These are phyloP conservation scores for Boletus speciosus DNA, from an alignment of 768 basidiomycete genomes.

Conservation along the genomic window DNA sequence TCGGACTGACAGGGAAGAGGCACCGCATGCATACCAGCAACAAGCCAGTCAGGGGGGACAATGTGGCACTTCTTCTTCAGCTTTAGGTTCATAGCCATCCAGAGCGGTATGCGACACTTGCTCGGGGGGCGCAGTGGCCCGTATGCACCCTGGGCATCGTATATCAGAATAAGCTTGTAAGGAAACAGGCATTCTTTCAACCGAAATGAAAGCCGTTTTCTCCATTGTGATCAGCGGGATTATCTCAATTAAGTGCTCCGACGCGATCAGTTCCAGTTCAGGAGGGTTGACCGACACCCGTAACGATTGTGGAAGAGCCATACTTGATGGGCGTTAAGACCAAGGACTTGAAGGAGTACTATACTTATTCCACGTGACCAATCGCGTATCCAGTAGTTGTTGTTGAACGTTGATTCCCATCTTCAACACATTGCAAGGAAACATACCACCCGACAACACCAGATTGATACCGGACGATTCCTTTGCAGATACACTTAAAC, in stretches of 20 bases:
- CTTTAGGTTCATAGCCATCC: constrained; percentile 95
- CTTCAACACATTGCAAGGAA: background rate
- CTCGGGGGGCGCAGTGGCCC: constrained; percentile 90
- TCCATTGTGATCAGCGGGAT: constrained; percentile 90
- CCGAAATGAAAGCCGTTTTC: constrained; percentile 87
- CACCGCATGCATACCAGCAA: constrained; percentile 56
- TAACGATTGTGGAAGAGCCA: constrained; percentile 77
- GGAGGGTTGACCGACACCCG: constrained; percentile 72
- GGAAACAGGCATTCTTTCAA: constrained; percentile 33
- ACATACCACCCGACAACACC: background rate
- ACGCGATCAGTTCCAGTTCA: constrained; percentile 87
- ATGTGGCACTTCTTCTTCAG: constrained; percentile 93
- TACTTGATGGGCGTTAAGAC: background rate
- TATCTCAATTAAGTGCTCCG: constrained; percentile 80
- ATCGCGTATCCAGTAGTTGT: background rate
- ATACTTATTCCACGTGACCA: constrained; percentile 19
- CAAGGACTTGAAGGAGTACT: background rate
- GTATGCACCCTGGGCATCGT: constrained; percentile 68
- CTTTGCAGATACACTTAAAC: background rate
- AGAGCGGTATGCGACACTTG: constrained; percentile 83
- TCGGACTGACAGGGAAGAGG: background rate
- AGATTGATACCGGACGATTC: background rate
- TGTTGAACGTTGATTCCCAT: constrained; percentile 1
- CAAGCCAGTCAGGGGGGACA: constrained; percentile 86
- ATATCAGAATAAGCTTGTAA: constrained; percentile 6